Conservation (phyloP, 768 basidiomycete genomes). For the Serendipita indica region DNA sequence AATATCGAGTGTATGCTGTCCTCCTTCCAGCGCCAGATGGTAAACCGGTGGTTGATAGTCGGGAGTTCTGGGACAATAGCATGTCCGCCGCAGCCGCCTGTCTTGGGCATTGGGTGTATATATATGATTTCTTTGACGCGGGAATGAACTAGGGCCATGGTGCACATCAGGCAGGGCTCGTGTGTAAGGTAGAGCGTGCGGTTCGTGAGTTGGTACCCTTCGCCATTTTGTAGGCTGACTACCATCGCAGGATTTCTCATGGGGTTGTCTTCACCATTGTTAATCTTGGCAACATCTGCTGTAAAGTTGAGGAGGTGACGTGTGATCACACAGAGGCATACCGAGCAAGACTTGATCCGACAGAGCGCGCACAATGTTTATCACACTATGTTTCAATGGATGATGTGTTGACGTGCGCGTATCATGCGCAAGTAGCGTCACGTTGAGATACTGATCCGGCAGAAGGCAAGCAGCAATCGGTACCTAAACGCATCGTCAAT, state of each 20-base stretch:
- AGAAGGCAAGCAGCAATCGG: constrained; percentile 66
- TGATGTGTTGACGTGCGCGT: constrained; percentile 52
- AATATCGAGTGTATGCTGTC: no score
- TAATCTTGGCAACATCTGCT: neutral
- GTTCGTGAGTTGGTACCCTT: constrained; percentile 79
- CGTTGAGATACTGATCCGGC: constrained; percentile 17
- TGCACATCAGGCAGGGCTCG: constrained; percentile 96
- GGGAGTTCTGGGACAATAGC: constrained; percentile 65
- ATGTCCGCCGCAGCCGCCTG: constrained; percentile 74
- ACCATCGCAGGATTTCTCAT: neutral
- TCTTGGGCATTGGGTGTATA: constrained; percentile 52
- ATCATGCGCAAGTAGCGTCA: constrained; percentile 42
- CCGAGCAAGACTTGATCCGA: constrained; percentile 9
- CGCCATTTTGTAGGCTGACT: constrained; percentile 34
- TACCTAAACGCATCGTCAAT: constrained; percentile 29
- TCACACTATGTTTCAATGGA: constrained; percentile 71
- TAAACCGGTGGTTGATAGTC: constrained; percentile 81
- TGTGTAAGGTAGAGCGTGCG: constrained; percentile 79
- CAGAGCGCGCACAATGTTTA: constrained; percentile 53
- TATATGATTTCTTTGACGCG: constrained; percentile 70
- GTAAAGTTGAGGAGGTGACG: constrained; percentile 11
- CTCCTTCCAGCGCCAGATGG: constrained; percentile 46
- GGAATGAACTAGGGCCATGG: constrained; percentile 90
- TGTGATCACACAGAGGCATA: constrained; percentile 24
- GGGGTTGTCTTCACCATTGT: neutral